Conservation (phyloP, 345 rosid species). For the Linum tenue region DNA sequence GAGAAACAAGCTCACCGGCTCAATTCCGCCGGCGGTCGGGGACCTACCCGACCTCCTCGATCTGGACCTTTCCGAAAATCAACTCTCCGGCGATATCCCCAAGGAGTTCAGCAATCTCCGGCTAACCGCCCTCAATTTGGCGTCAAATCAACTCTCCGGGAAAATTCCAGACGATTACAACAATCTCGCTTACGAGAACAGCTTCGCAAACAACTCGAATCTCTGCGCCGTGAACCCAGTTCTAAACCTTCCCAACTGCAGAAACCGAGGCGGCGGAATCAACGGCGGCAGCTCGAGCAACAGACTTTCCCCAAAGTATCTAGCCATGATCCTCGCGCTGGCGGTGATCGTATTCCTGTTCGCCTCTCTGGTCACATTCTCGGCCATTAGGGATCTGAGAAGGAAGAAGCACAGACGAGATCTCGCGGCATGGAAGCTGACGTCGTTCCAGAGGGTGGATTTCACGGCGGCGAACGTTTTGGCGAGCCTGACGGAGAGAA, state of each 20-base stretch:
- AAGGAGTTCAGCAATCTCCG: conserved; percentile 39
- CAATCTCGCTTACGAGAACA: conserved; percentile 54
- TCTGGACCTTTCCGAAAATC: conserved; percentile 65
- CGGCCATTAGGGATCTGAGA: conserved; percentile 36
- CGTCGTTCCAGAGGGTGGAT: conserved; percentile 62
- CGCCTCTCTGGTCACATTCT: conserved; percentile 23
- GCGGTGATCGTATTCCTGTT: conserved; percentile 25
- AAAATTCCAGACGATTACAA: conserved; percentile 40
- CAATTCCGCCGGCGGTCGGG: conserved; percentile 56
- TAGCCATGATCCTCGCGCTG: conserved; percentile 38
- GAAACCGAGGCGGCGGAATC: conserved; percentile 6
- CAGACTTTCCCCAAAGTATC: conserved; percentile 33
- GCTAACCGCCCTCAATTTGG: conserved; percentile 43
- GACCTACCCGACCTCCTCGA: conserved; percentile 38
- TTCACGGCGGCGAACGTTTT: conserved; percentile 55
- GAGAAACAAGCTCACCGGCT: conserved; percentile 55
- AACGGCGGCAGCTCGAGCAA: conserved; percentile 13
- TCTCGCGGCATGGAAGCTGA: conserved; percentile 66
- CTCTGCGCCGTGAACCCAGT: conserved; percentile 51
- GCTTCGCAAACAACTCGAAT: conserved; percentile 59
- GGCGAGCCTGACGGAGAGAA: conserved; percentile 54
- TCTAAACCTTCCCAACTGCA: conserved; percentile 50
- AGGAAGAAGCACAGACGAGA: conserved; percentile 29
- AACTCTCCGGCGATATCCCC: conserved; percentile 62
- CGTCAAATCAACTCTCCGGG: conserved; percentile 65